Base-by-base conservation (phyloP, 108 stramenopile genomes). In the Stephanodiscus minutulus region DNA sequence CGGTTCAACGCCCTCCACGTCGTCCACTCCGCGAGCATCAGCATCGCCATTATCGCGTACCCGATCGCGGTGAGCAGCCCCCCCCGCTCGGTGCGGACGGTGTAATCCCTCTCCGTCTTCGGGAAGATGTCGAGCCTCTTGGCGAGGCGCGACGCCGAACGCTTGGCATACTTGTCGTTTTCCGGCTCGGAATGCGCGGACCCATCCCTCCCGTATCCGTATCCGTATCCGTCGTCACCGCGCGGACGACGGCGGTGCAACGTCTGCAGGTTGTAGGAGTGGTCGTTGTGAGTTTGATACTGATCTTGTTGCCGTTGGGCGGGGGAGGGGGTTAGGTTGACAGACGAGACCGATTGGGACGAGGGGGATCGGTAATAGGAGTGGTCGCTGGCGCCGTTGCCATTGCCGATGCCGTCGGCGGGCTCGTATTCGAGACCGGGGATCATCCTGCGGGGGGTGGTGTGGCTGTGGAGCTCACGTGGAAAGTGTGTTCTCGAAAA, bases 81-180 rank as follows among this genome's bases (percentile, higher is more conserved):
- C 0, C 90, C 89, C 22, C 85, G 50, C 25, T 95, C 87, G 50
- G 93, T 90, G 31, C 84, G 71, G 1, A 92, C 87, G 44, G 81
- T 79, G 37, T 86, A 88, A 79, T 95, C 93, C 5, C 60, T 48
- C 43, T 91, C 89, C 10, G 88, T 86, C 65, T 95, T 95, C 55
- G 91, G 93, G 67, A 92, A 95, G 55, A 93, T 86, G 73, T 95
- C 93, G 25, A 95, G 57, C 27, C 77, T 83, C 52, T 82, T 75
- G 22, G 86, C 64, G 10, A 66, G 25, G n/a, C 49, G 43, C 33
- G 65, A 52, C 7, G 70, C 52, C 18, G 68, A 49, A 47, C 52
- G 74, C 28, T 75, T 74, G 66, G 71, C 48, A 56, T 70, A 61
- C 68, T 71, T 49, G 41, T 65, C 54, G 24, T 72, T 68, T 18